Conservation (phyloP, 805 yeast species). For the Kodamaea kaohsiungensis region DNA sequence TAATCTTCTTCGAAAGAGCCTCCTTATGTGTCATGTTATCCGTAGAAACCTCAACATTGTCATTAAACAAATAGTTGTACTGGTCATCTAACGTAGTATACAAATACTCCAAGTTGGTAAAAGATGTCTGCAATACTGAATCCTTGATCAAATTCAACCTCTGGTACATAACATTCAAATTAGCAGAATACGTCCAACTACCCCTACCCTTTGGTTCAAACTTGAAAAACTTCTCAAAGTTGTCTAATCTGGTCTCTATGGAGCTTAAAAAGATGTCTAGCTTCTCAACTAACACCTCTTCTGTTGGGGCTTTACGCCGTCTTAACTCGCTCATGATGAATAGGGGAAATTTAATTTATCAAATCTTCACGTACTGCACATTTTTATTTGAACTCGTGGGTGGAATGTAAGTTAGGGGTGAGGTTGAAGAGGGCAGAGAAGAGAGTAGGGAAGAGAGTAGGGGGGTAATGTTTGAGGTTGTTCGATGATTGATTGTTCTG, state of each 20-base stretch:
- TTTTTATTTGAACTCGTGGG: not conserved
- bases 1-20: constrained; percentile 36
- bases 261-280: constrained; percentile 43
- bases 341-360: not conserved
- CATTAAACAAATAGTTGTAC: constrained; percentile 36
- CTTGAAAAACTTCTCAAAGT: constrained; percentile 42
- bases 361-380: not conserved
- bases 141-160: constrained; percentile 36
- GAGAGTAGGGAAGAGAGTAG: too few relatives aligned
- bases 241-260: constrained; percentile 41
- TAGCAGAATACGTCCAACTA: constrained; percentile 32
- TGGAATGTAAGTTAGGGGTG: too few relatives aligned
- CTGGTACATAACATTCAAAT: constrained; percentile 35
- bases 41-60: constrained; percentile 14
- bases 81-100: constrained; percentile 43
- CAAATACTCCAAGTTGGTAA: constrained; percentile 39
- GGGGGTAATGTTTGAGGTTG: too few relatives aligned
- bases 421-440: too few relatives aligned
- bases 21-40: constrained; percentile 15
- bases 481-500: too few relatives aligned
- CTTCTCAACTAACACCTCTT: constrained; percentile 42
- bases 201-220: constrained; percentile 19
- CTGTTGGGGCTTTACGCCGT: constrained; percentile 20
- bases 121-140: constrained; percentile 37
- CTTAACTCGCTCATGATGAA: not conserved